phyloP scores from a whole-genome alignment of 75 land plant species.

The Pseudotsuga menziesii region DNA sequence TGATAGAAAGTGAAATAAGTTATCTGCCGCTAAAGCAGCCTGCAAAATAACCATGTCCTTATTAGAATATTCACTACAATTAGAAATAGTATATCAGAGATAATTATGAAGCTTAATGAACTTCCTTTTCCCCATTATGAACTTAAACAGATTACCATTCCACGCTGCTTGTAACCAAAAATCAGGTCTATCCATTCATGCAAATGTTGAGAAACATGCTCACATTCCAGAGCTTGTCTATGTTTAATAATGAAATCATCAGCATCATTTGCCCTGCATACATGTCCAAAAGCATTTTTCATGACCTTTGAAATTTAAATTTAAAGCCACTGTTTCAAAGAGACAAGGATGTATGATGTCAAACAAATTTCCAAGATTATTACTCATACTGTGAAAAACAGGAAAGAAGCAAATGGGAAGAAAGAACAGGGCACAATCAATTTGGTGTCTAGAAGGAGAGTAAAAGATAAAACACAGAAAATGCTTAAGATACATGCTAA shows the following conservation, averaged over 20 bases:
- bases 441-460: neutral
- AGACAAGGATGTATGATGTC: neutral
- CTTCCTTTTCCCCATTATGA: neutral
- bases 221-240: constrained; percentile 38
- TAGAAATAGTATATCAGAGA: neutral
- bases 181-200: constrained; percentile 47
- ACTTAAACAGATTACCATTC: constrained; percentile 15
- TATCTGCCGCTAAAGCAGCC: constrained; percentile 41
- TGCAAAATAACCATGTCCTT: constrained; percentile 13
- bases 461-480: no score
- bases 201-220: constrained; percentile 32
- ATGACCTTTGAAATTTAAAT: neutral
- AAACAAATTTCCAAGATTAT: neutral
- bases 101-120: neutral
- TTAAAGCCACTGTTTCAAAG: neutral
- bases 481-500: neutral
- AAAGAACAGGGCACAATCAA: neutral
- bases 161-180: constrained; percentile 42
- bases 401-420: neutral
- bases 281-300: neutral
- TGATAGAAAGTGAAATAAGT: constrained; percentile 36
- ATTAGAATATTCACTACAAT: neutral
- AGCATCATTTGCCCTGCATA: constrained; percentile 30
- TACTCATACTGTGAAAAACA: neutral
- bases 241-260: constrained; percentile 40